Base-by-base conservation (phyloP, 2,329 filamentous ascomycete species). In the Phyllosticta paracitricarpa region DNA sequence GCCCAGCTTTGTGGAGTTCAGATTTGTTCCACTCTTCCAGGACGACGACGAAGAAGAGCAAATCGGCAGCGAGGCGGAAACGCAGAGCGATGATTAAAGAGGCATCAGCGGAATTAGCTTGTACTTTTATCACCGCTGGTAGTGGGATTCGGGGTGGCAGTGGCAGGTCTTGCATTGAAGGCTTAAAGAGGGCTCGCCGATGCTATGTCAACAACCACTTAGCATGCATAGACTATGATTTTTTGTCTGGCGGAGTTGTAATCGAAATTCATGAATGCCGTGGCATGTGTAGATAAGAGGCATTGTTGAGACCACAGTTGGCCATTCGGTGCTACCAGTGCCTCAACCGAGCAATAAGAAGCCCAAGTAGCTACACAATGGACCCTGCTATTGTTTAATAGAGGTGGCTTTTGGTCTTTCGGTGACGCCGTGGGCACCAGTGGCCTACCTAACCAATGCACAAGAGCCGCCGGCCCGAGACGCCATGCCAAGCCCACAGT, bases 1-100 rank as follows among this genome's bases (percentile, higher is more conserved):
- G 26, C 79, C 85, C 51, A 89, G 85, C 67, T 95, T 93, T 75
- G 80, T 94, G 25, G 89, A 94, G 72, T 95, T 93, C 72, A 81
- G 88, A 22, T 90, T 94, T 70, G 86, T 95, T 62, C 89, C 90
- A 17, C 86, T 87, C 62, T 78, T 85, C 60, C 73, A 71, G 12
- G 75, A 73, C 1, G 69, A 67, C 9, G 70, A 63, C 12, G 67
- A 62, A 26, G 67, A 68, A 52, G 67, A 64, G 30, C 54, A 65
- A 19, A 63, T 63, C 33, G 62, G 60, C 22, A 60, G 61, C n/a
- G 62, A 35, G 19, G 61, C 63, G 52, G 56, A 52, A 40, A 52
- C 40, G 33, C 51, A 59, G 25, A 56, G 58, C 25, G 67, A 64
- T 6, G 67, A 63, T 8, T 67, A 57, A 4, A 57, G 22, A 56